A percentile compares a stretch with the other conserved stretches of the same genome.
Evolutionary conservation across 2,329 filamentous ascomycete genomes (phyloP).

Genomic region (Clarireedia sp.): DNA sequence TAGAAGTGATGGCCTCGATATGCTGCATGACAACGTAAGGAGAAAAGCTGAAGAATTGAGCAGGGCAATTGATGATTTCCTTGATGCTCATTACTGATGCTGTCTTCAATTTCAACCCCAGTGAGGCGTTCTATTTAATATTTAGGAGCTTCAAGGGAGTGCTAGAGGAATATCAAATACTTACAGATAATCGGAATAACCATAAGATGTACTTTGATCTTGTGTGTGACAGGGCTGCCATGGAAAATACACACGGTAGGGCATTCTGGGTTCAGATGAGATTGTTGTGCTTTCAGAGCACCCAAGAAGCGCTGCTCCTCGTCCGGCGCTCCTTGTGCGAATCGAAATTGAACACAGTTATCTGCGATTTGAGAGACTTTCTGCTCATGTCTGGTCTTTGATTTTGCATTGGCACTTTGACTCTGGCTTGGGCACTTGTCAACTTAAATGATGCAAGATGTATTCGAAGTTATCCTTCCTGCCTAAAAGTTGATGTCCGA

Average conservation of each 20-base stretch:
- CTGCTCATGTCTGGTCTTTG: slow-evolving; percentile 25
- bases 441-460: slow-evolving; percentile 77
- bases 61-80: slow-evolving; percentile 72
- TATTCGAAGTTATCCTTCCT: slow-evolving; percentile 83
- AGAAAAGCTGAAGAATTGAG: slow-evolving; percentile 44
- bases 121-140: slow-evolving; percentile 43
- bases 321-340: slow-evolving; percentile 81
- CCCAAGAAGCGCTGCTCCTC: slow-evolving; percentile 70
- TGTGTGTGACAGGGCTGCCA: slow-evolving; percentile 72
- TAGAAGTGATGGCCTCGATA: no score
- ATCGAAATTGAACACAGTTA: slow-evolving; percentile 72
- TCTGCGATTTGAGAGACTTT: slow-evolving; percentile 50
- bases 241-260: slow-evolving; percentile 84
- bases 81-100: slow-evolving; percentile 62
- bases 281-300: slow-evolving; percentile 44
- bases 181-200: slow-evolving; percentile 16
- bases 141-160: background rate
- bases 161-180: slow-evolving; percentile 2
- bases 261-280: slow-evolving; percentile 32
- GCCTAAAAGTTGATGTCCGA: no score
- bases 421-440: slow-evolving; percentile 34
- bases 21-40: slow-evolving; percentile 68
- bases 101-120: slow-evolving; percentile 56
- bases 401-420: slow-evolving; percentile 16
- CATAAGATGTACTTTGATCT: slow-evolving; percentile 45